Percentiles rank a stretch among this genome's conserved stretches.
Conservation (phyloP, 352 stramenopile species). For the Phytophthora parvispora region DNA sequence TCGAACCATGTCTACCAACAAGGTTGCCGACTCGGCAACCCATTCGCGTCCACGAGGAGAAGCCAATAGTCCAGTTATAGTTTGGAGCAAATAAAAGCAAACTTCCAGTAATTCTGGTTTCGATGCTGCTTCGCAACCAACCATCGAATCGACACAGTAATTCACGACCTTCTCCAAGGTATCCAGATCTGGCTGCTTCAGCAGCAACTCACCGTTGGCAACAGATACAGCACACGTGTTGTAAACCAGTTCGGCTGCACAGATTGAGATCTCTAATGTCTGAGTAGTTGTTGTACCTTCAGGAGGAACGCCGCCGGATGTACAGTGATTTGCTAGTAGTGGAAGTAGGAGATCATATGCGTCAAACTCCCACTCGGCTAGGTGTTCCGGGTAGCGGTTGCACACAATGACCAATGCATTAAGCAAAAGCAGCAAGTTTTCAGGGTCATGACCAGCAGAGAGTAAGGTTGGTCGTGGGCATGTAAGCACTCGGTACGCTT, state of each 20-base stretch:
- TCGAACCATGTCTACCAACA: constrained; percentile 77
- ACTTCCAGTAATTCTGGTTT: constrained; percentile 52
- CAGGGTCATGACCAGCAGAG: constrained; percentile 72
- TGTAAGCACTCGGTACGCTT: constrained; percentile 78
- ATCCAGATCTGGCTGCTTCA: constrained; percentile 55
- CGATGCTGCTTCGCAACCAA: constrained; percentile 41
- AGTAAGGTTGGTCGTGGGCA: constrained; percentile 75
- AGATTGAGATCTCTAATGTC: constrained; percentile 66
- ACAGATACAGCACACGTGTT: constrained; percentile 72
- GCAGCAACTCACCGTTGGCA: constrained; percentile 63
- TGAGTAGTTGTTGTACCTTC: constrained; percentile 56
- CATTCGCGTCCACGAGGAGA: constrained; percentile 66
- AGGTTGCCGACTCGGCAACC: constrained; percentile 65
- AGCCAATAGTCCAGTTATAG: constrained; percentile 71
- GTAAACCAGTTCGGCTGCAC: constrained; percentile 73
- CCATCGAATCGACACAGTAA: constrained; percentile 73
- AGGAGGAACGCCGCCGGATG: constrained; percentile 49
- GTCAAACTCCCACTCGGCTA: constrained; percentile 77
- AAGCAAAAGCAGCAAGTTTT: constrained; percentile 77
- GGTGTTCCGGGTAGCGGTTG: constrained; percentile 59
- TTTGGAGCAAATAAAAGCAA: constrained; percentile 78
- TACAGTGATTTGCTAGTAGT: constrained; percentile 71
- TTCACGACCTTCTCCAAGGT: constrained; percentile 76
- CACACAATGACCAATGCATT: constrained; percentile 75
- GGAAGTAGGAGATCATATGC: constrained; percentile 71